phyloP scores from a whole-genome alignment of 371 early-diverging fungal species.

The Lichtheimia hyalospora region DNA sequence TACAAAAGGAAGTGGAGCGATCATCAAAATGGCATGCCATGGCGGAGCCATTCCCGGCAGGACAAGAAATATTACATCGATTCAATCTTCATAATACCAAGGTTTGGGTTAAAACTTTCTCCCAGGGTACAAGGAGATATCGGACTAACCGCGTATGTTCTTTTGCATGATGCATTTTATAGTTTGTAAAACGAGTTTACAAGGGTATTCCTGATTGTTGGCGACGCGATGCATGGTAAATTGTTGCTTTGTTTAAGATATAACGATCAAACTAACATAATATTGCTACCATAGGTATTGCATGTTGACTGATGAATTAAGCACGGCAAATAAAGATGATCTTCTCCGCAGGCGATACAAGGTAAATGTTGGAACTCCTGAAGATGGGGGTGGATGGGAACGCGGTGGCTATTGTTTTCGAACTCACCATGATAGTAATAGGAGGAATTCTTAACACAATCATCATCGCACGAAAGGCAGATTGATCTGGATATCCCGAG shows the following conservation, averaged over 20 bases:
- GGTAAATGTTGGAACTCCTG: conserved; percentile 10
- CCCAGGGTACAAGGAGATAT: conserved; percentile 35
- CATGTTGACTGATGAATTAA: conserved; percentile 30
- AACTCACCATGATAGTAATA: conserved; percentile 8
- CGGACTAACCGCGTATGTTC: not conserved
- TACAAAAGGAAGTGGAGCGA: conserved; percentile 43
- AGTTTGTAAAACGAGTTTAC: conserved; percentile 56
- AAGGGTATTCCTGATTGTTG: conserved; percentile 72
- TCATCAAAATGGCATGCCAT: conserved; percentile 59
- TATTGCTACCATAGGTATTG: conserved; percentile 32
- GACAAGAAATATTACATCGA: conserved; percentile 8
- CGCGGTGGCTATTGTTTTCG: conserved; percentile 1
- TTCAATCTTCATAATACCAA: conserved; percentile 5
- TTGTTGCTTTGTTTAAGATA: too few species aligned
- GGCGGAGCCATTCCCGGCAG: conserved; percentile 34
- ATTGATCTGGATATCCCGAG: conserved; percentile 72
- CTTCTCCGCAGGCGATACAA: conserved; percentile 18
- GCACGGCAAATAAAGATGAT: conserved; percentile 19
- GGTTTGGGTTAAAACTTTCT: conserved; percentile 44
- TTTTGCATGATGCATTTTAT: not conserved
- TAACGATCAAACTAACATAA: too few species aligned
- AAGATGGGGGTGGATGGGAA: too few species aligned
- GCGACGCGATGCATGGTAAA: conserved; percentile 63
- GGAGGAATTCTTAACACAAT: conserved; percentile 13
- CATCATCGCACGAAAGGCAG: conserved; percentile 57